Conservation (phyloP, 1,284 basidiomycete genomes). For the Cutaneotrichosporon dermatis region DNA sequence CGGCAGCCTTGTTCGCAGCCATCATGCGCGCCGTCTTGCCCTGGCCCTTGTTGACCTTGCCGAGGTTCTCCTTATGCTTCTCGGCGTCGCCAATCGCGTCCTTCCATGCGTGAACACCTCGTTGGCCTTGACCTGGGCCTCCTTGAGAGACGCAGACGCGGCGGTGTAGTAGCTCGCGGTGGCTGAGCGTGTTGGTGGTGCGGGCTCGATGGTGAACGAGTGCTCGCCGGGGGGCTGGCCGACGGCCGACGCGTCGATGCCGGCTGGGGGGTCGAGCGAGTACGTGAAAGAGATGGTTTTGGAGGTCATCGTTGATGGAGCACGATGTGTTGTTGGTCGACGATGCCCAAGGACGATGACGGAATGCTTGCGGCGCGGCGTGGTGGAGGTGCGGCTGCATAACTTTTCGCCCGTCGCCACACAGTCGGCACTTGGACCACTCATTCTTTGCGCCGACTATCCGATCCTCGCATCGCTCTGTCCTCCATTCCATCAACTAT, state of each 20-base stretch:
- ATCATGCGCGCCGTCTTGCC: constrained; percentile 33
- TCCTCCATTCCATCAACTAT: too few relatives aligned
- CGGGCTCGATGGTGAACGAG: constrained; percentile 4
- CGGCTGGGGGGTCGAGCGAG: constrained; percentile 21
- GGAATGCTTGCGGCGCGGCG: neutral
- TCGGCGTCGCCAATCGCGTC: constrained; percentile 36
- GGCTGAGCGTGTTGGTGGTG: constrained; percentile 6
- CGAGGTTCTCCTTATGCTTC: constrained; percentile 32
- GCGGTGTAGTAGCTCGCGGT: constrained; percentile 25
- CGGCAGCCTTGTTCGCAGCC: constrained; percentile 19
- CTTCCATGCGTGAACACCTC: constrained; percentile 34
- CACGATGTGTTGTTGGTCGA: constrained; percentile 1
- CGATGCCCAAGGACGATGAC: neutral
- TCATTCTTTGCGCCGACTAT: neutral
- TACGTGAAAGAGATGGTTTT: constrained; percentile 20
- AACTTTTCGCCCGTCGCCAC: neutral
- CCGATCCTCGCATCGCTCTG: too few relatives aligned
- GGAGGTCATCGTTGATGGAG: constrained; percentile 2
- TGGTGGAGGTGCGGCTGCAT: neutral
- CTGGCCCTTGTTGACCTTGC: constrained; percentile 23
- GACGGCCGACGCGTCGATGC: constrained; percentile 3
- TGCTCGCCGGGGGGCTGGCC: neutral
- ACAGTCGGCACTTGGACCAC: neutral
- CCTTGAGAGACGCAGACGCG: constrained; percentile 19
- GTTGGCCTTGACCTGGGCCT: constrained; percentile 26